A percentile compares a stretch with the other conserved stretches of the same genome.
Conservation (phyloP, 1,139 yeast genomes). For the Sugiyamaella xylanicola region DNA sequence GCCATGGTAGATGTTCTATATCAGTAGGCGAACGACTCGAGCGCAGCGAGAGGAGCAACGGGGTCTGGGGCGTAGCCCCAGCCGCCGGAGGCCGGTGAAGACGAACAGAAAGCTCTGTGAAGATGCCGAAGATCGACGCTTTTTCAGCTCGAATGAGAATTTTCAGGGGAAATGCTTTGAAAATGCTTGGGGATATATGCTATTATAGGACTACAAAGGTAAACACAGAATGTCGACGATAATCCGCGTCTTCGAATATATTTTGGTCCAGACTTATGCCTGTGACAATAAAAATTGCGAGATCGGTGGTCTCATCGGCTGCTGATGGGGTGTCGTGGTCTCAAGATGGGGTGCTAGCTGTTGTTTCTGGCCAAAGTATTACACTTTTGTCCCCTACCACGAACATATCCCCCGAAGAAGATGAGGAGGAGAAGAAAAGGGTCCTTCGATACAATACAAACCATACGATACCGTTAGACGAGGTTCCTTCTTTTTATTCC, state of each 20-base stretch:
- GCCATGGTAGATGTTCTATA: too few relatives aligned
- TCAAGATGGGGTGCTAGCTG: conserved; percentile 33
- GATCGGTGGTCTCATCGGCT: conserved; percentile 27
- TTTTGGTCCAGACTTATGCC: conserved; percentile 13
- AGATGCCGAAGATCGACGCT: not conserved
- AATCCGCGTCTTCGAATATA: conserved; percentile 1
- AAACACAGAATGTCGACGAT: not conserved
- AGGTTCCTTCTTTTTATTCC: conserved; percentile 4
- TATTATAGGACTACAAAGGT: not conserved
- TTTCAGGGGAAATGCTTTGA: not conserved
- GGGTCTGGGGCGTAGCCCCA: too few relatives aligned
- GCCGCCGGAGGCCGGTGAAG: too few relatives aligned
- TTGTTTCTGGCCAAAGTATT: conserved; percentile 25
- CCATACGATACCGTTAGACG: conserved; percentile 26
- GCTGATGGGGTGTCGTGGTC: conserved; percentile 33
- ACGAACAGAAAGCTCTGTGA: not conserved
- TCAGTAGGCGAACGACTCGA: too few relatives aligned
- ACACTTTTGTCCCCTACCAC: conserved; percentile 23
- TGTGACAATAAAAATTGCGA: conserved; percentile 28
- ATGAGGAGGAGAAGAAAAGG: conserved; percentile 13
- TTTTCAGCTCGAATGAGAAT: not conserved
- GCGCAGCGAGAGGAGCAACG: too few relatives aligned
- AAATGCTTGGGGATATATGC: not conserved
- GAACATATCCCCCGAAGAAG: conserved; percentile 10
- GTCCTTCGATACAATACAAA: conserved; percentile 28